Evolutionary conservation across 495 filamentous ascomycete species (phyloP).

Genomic region (Penicillium bialowiezense): DNA sequence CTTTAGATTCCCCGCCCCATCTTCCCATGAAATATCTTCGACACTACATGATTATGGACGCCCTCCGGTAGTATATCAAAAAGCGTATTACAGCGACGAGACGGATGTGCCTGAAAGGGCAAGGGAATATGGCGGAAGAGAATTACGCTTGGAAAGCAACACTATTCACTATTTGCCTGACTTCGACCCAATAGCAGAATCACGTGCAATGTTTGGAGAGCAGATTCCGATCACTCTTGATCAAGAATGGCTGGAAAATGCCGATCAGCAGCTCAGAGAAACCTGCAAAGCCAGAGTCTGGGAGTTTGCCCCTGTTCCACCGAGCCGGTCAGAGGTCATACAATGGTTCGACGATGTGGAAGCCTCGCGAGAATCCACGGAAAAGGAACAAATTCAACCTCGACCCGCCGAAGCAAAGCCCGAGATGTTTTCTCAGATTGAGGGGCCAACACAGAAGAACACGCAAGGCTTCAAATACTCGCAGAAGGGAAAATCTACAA

Average conservation of each 20-base stretch:
- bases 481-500: constrained; percentile 70
- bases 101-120: constrained; percentile 75
- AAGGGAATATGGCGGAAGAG: constrained; percentile 83
- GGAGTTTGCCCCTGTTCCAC: constrained; percentile 57
- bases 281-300: constrained; percentile 28
- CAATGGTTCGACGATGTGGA: constrained; percentile 58
- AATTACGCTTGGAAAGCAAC: constrained; percentile 76
- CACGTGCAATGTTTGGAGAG: constrained; percentile 53
- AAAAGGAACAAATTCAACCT: not conserved
- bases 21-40: constrained; percentile 23
- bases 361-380: constrained; percentile 2
- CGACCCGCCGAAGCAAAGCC: constrained; percentile 14
- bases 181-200: constrained; percentile 67
- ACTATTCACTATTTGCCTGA: constrained; percentile 72
- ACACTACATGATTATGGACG: constrained; percentile 34
- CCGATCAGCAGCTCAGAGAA: constrained; percentile 47
- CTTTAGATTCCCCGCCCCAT: constrained; percentile 27
- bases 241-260: constrained; percentile 45
- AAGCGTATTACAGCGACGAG: constrained; percentile 85
- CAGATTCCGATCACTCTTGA: constrained; percentile 45
- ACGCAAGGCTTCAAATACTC: constrained; percentile 84
- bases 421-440: constrained; percentile 74
- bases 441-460: constrained; percentile 83
- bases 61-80: constrained; percentile 70
- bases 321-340: constrained; percentile 66